phyloP scores from a whole-genome alignment of 2,329 filamentous ascomycete genomes.

The Aspergillus sojae region DNA sequence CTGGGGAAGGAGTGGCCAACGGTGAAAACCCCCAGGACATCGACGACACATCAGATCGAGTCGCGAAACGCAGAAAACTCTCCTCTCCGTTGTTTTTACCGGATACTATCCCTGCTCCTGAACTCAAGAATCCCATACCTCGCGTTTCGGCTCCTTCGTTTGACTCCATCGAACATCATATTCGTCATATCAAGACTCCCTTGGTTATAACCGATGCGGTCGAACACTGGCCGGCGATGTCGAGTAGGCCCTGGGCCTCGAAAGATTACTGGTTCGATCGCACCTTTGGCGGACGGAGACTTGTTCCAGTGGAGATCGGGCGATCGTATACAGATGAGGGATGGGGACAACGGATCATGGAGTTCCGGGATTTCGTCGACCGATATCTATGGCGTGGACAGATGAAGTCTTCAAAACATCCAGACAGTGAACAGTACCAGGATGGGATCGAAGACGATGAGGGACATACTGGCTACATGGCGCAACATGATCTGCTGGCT shows the following conservation, averaged over 20 bases:
- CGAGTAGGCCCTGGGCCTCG: constrained; percentile 68
- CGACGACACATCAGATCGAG: constrained; percentile 8
- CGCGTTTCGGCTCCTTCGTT: constrained; percentile 55
- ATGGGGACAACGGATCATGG: constrained; percentile 81
- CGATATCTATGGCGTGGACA: constrained; percentile 55
- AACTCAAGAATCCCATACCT: constrained; percentile 40
- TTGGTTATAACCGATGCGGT: constrained; percentile 70
- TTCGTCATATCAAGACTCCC: constrained; percentile 57
- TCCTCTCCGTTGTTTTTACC: constrained; percentile 37
- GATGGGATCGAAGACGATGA: constrained; percentile 19
- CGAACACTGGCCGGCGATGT: constrained; percentile 76
- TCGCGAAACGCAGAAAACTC: constrained; percentile 36
- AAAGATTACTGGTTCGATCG: constrained; percentile 71
- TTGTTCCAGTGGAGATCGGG: constrained; percentile 86
- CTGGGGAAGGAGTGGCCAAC: not conserved
- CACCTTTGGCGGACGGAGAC: constrained; percentile 74
- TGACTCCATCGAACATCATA: constrained; percentile 63
- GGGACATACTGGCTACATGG: constrained; percentile 71
- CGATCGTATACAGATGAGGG: constrained; percentile 82
- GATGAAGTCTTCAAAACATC: not conserved
- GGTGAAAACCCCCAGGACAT: constrained; percentile 4
- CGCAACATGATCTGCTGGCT: constrained; percentile 83
- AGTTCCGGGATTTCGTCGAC: constrained; percentile 71
- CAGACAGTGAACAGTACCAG: not conserved
- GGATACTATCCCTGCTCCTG: constrained; percentile 34